Percentiles rank a stretch among this genome's conserved stretches.
phyloP scores from a whole-genome alignment of 768 basidiomycete genomes.

The Auriculariales sp. region DNA sequence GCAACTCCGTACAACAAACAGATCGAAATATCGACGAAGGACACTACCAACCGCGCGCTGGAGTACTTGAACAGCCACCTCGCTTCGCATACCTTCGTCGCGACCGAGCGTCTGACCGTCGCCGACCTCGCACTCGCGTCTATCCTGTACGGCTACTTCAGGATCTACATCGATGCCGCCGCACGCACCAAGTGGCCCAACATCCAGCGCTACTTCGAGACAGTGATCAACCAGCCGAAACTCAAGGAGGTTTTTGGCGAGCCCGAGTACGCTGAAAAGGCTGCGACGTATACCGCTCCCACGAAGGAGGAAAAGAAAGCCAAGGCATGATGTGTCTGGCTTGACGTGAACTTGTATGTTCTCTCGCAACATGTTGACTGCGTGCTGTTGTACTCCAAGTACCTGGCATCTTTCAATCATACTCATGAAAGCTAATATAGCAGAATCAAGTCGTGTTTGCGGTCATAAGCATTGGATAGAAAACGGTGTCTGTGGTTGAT shows the following conservation, averaged over 20 bases:
- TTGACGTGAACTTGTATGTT: too few relatives aligned
- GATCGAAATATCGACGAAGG: neutral
- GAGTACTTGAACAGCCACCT: neutral
- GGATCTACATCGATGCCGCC: neutral
- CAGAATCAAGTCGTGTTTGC: too few relatives aligned
- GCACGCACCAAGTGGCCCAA: neutral
- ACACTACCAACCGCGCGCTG: neutral
- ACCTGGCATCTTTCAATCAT: too few relatives aligned
- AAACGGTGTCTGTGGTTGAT: too few relatives aligned
- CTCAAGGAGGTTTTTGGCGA: neutral
- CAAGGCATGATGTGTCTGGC: too few relatives aligned
- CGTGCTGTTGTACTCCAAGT: too few relatives aligned
- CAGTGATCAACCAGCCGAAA: neutral
- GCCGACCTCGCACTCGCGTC: neutral
- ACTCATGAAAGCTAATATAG: too few relatives aligned
- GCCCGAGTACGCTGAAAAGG: neutral
- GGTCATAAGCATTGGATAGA: too few relatives aligned
- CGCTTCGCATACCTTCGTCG: neutral
- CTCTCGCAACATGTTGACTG: too few relatives aligned
- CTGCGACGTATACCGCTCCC: neutral
- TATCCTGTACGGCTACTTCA: neutral
- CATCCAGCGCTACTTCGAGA: neutral
- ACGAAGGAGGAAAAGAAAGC: slow-evolving; percentile 11
- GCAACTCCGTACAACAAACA: neutral
- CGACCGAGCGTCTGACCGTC: neutral